Percentiles rank a stretch among this genome's conserved stretches.
phyloP scores from a whole-genome alignment of 1,284 basidiomycete genomes.

The Rhodotorula sp. region DNA sequence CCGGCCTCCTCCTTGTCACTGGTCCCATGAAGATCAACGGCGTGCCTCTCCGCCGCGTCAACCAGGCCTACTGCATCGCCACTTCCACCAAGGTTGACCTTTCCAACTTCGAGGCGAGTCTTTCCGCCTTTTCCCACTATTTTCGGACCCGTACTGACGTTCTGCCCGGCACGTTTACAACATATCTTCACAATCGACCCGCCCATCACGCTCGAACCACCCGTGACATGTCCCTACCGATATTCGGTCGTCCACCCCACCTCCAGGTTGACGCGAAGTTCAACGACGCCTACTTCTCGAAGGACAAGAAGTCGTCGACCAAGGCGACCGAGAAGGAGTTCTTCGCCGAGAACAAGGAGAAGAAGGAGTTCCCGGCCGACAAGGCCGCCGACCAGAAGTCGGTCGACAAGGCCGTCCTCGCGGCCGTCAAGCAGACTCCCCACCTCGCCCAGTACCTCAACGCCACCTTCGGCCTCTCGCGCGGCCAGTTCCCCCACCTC shows the following conservation, averaged over 20 bases:
- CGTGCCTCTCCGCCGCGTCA: conserved; percentile 95
- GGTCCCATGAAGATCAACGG: conserved; percentile 99
- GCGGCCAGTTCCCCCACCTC: conserved; percentile 86
- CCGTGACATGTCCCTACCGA: no score
- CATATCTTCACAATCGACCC: no score
- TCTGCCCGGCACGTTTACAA: neutral
- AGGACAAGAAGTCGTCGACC: conserved; percentile 66
- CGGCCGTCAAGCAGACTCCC: conserved; percentile 83
- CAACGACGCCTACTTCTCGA: conserved; percentile 93
- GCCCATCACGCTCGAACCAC: no score
- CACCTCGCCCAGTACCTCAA: conserved; percentile 83
- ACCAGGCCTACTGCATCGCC: conserved; percentile 98
- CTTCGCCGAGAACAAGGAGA: conserved; percentile 81
- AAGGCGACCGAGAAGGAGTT: conserved; percentile 89
- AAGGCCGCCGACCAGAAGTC: conserved; percentile 91
- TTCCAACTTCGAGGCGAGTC: conserved; percentile 66
- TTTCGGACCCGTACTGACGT: no score
- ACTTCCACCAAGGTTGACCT: conserved; percentile 95
- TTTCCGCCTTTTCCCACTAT: neutral
- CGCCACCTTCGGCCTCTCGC: conserved; percentile 89
- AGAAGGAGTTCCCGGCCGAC: conserved; percentile 82
- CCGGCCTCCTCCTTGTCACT: conserved; percentile 82
- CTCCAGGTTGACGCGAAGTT: conserved; percentile 58
- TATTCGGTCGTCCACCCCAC: neutral
- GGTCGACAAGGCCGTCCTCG: conserved; percentile 79